A percentile compares a stretch with the other conserved stretches of the same genome.
Conservation (phyloP, 306 rosid genomes). For the Hylodesmum podocarpum region DNA sequence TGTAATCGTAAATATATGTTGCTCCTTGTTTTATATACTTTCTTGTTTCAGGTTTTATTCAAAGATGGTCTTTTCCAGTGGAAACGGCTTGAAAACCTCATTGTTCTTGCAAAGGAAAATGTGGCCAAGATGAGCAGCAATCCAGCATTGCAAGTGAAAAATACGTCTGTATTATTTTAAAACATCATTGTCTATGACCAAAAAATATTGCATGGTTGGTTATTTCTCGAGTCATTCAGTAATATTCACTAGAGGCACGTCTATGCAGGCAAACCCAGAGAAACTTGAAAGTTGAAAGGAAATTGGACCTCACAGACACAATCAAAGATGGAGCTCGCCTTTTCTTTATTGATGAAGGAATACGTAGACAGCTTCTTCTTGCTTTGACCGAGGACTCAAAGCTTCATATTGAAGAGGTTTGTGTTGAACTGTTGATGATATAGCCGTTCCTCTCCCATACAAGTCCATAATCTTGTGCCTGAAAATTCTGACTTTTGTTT, state of each 20-base stretch:
- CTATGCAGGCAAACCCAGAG: constrained; percentile 55
- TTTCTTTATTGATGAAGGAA: constrained; percentile 80
- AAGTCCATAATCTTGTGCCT: background rate
- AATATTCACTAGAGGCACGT: constrained; percentile 25
- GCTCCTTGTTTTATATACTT: constrained; percentile 19
- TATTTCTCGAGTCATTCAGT: constrained; percentile 29
- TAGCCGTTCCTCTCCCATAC: constrained; percentile 6
- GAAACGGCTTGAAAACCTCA: constrained; percentile 98
- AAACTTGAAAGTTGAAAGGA: constrained; percentile 54
- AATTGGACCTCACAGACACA: constrained; percentile 92
- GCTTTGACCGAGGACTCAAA: constrained; percentile 96
- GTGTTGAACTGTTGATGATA: constrained; percentile 25
- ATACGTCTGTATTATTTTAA: constrained; percentile 50
- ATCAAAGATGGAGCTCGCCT: constrained; percentile 98
- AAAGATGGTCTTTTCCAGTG: constrained; percentile 96
- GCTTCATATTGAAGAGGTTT: constrained; percentile 95
- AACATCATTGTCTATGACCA: background rate
- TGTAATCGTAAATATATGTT: background rate
- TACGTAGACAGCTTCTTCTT: constrained; percentile 89
- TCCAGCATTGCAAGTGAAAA: constrained; percentile 78
- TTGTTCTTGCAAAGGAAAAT: constrained; percentile 92
- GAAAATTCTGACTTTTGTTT: constrained; percentile 35
- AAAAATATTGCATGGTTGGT: constrained; percentile 17
- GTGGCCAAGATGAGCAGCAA: constrained; percentile 95
- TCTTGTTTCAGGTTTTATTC: constrained; percentile 71